phyloP scores from a whole-genome alignment of 140 eudicot species.

The Anethum foeniculum region DNA sequence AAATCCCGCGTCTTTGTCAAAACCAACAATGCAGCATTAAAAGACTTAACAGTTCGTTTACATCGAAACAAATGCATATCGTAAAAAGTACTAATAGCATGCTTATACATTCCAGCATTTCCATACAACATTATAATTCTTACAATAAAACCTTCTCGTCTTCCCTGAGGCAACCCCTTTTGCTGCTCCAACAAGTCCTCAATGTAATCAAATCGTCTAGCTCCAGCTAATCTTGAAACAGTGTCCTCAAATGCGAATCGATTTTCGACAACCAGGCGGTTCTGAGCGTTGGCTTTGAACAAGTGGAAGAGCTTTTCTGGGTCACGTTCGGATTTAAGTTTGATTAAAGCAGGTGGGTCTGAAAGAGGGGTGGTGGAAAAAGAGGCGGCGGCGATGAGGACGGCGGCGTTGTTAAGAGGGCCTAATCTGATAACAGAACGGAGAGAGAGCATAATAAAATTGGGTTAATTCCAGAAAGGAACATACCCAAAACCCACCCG shows the following conservation, averaged over 20 bases:
- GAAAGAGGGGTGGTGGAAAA: slow-evolving; percentile 7
- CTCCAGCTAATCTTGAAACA: slow-evolving; percentile 66
- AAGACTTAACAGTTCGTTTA: slow-evolving; percentile 49
- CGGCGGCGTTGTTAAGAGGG: background rate
- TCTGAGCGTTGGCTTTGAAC: slow-evolving; percentile 71
- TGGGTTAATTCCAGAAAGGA: slow-evolving; percentile 21
- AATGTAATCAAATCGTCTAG: slow-evolving; percentile 61
- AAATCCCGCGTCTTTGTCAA: slow-evolving; percentile 45
- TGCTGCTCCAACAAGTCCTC: slow-evolving; percentile 78
- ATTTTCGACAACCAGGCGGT: slow-evolving; percentile 53
- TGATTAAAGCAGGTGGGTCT: slow-evolving; percentile 57
- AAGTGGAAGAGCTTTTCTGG: slow-evolving; percentile 61
- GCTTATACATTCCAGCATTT: slow-evolving; percentile 66
- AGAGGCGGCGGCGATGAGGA: slow-evolving; percentile 12
- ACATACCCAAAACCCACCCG: slow-evolving; percentile 21
- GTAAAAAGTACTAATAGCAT: slow-evolving; percentile 56
- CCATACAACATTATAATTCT: slow-evolving; percentile 81
- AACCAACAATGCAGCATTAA: slow-evolving; percentile 68
- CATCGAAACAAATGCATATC: slow-evolving; percentile 74
- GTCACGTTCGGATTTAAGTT: slow-evolving; percentile 64
- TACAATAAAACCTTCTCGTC: slow-evolving; percentile 73
- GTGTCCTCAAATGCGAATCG: slow-evolving; percentile 69
- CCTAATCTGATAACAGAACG: slow-evolving; percentile 50
- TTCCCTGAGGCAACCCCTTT: slow-evolving; percentile 62
- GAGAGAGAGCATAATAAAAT: slow-evolving; percentile 40